A percentile compares a stretch with the other conserved stretches of the same genome.
phyloP scores from a whole-genome alignment of 495 filamentous ascomycete genomes.

The Xylaria acuta region DNA sequence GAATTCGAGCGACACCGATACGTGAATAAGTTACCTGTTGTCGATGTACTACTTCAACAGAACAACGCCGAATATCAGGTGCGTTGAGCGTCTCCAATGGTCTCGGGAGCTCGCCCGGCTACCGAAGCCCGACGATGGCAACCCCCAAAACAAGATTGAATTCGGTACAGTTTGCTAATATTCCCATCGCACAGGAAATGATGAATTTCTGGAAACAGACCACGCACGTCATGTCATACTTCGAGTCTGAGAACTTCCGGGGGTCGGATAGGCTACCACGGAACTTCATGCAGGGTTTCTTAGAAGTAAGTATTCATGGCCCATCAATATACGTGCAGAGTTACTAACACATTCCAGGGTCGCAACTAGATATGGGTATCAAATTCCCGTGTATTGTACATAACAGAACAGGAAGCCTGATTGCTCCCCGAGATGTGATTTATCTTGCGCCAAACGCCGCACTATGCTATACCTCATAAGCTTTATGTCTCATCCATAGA shows the following conservation, averaged over 20 bases:
- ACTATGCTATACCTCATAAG: slow-evolving; percentile 32
- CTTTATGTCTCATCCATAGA: slow-evolving; percentile 12
- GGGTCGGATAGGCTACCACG: slow-evolving; percentile 77
- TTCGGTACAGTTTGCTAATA: slow-evolving; percentile 1
- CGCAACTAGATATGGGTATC: slow-evolving; percentile 53
- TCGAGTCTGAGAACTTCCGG: slow-evolving; percentile 79
- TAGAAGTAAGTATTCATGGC: slow-evolving; percentile 68
- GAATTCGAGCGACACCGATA: slow-evolving; percentile 97
- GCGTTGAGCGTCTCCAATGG: slow-evolving; percentile 28
- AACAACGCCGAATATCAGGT: slow-evolving; percentile 91
- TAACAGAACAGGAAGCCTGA: slow-evolving; percentile 44
- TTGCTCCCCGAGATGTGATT: slow-evolving; percentile 33
- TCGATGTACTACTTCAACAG: slow-evolving; percentile 88
- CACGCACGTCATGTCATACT: slow-evolving; percentile 96
- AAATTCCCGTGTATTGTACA: slow-evolving; percentile 36
- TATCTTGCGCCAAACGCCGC: slow-evolving; percentile 41
- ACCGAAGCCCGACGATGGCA: slow-evolving; percentile 24
- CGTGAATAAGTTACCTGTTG: slow-evolving; percentile 82
- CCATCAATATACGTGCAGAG: background rate
- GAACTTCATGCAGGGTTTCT: slow-evolving; percentile 90
- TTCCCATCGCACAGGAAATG: slow-evolving; percentile 70
- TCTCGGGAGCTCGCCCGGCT: slow-evolving; percentile 36
- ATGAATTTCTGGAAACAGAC: slow-evolving; percentile 99
- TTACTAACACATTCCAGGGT: slow-evolving; percentile 47
- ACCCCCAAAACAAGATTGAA: background rate